These are phyloP conservation scores for Bonia amplexicaulis DNA, from an alignment of 176 grass and related monocot genomes.

Conservation along the genomic window DNA sequence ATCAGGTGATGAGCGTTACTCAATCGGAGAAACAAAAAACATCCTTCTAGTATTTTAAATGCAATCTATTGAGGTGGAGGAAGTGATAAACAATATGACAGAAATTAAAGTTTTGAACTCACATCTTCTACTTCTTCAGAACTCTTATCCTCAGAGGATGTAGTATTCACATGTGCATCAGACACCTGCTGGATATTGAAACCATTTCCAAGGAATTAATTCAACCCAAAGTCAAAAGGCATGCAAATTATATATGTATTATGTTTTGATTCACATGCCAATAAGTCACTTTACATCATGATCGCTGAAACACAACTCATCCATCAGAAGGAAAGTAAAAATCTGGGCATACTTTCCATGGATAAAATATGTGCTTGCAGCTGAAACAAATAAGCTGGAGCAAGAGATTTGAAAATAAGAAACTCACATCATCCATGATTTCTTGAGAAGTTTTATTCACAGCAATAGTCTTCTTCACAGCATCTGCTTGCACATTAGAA, in stretches of 20 bases:
- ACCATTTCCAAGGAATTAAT: constrained; percentile 3
- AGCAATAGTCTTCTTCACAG: constrained; percentile 27
- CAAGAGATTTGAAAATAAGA: not conserved
- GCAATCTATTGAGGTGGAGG: not conserved
- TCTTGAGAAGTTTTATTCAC: constrained; percentile 33
- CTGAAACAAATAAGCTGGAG: not conserved
- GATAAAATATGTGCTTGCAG: not conserved
- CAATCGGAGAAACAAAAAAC: constrained; percentile 1
- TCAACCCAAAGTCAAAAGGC: not conserved
- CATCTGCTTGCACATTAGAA: constrained; percentile 10
- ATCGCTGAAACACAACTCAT: not conserved
- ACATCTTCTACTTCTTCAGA: constrained; percentile 74
- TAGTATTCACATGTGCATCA: constrained; percentile 1
- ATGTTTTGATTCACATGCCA: not conserved
- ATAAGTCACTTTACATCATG: not conserved
- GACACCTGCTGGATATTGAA: constrained; percentile 22
- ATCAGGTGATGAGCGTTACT: not conserved
- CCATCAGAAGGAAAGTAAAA: not conserved
- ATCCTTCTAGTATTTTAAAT: not conserved
- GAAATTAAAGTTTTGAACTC: constrained; percentile 34
- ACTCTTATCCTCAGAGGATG: constrained; percentile 33
- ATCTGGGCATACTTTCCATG: not conserved
- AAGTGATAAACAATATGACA: constrained; percentile 14
- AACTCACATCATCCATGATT: constrained; percentile 36
- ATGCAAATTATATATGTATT: not conserved